Evolutionary conservation across 768 basidiomycete genomes (phyloP).

Genomic region (Hygrophoropsis aurantiaca): DNA sequence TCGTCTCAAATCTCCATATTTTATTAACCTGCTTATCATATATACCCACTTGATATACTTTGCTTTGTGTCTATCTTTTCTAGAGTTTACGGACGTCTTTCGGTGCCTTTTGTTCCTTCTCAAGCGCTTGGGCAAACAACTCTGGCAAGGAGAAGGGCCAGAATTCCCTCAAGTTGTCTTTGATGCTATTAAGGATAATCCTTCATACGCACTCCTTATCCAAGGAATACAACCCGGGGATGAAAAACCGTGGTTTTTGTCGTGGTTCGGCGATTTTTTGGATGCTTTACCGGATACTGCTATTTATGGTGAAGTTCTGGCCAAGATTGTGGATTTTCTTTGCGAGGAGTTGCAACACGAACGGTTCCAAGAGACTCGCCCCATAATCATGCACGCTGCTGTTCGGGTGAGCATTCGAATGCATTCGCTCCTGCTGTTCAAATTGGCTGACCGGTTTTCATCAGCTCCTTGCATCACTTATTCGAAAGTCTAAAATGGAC

Average conservation of each 20-base stretch:
- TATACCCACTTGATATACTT: background rate
- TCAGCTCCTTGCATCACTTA: slow-evolving; percentile 34
- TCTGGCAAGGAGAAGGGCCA: slow-evolving; percentile 73
- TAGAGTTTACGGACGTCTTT: slow-evolving; percentile 63
- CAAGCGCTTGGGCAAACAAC: slow-evolving; percentile 47
- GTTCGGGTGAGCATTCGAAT: slow-evolving; percentile 52
- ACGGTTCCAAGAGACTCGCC: slow-evolving; percentile 59
- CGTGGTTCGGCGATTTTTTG: slow-evolving; percentile 68
- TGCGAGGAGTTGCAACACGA: slow-evolving; percentile 83
- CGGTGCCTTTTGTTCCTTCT: slow-evolving; percentile 60
- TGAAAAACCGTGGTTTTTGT: slow-evolving; percentile 49
- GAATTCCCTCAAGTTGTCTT: slow-evolving; percentile 80
- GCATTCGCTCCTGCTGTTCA: too few relatives aligned
- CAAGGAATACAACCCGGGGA: slow-evolving; percentile 30
- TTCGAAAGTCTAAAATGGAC: slow-evolving; percentile 31
- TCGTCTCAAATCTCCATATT: slow-evolving; percentile 7
- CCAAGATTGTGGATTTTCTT: slow-evolving; percentile 69
- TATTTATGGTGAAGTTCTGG: slow-evolving; percentile 65
- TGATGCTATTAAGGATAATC: slow-evolving; percentile 82
- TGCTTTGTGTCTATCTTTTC: slow-evolving; percentile 10
- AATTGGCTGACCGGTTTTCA: slow-evolving; percentile 6
- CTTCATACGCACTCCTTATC: slow-evolving; percentile 48
- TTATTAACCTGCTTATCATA: slow-evolving; percentile 3
- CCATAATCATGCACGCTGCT: slow-evolving; percentile 59
- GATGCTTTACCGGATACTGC: slow-evolving; percentile 49